Evolutionary conservation across 257 asterid species (phyloP), one percentile per base, ranked within the genome.

Genomic region (Petunia secreta): DNA sequence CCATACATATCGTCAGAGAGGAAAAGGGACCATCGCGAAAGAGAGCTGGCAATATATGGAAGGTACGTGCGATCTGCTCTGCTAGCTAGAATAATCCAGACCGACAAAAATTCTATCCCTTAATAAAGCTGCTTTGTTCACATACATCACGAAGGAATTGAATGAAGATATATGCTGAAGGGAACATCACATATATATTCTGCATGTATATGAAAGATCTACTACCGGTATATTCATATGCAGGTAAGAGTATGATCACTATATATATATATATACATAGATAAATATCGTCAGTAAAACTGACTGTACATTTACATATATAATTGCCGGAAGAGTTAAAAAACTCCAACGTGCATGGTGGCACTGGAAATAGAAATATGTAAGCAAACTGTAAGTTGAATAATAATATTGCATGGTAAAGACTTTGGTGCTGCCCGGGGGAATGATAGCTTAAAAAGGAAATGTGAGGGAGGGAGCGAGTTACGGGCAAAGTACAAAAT

Each of bases 401-500:
- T 44, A 46, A 2, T 63, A 16, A 8, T n/a, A 44, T 59, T 69
- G 59, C 58, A 69, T 36, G 76, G 14, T 44, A 69, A 69, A 69
- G 58, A 25, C 25, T 25, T 71, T 71, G 43, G 60, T 25, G 16
- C 41, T 6, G 59, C 5, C 59, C 8, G 8, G 7, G 76, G 41
- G 59, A 34, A 50, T 71, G 77, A 10, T 71, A 4, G 77, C 11
- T 48, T 1, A 71, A 48, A 48, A 7, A 1, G 38, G 39, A 48
- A 71, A 71, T 11, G 77, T 48, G 77, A 71, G 77, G 60, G 77
- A 48, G 25, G 11, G 77, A 48, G 77, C 3, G 34, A 71, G 16
- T 68, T 68, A 68, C 76, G 76, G 76, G 41, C 46, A 46, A 2
- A 9, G 76, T 8, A 46, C 8, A 46, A 46, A 25, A 25, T 25